phyloP scores from a whole-genome alignment of 2,329 filamentous ascomycete species.

The Talaromyces sp. region DNA sequence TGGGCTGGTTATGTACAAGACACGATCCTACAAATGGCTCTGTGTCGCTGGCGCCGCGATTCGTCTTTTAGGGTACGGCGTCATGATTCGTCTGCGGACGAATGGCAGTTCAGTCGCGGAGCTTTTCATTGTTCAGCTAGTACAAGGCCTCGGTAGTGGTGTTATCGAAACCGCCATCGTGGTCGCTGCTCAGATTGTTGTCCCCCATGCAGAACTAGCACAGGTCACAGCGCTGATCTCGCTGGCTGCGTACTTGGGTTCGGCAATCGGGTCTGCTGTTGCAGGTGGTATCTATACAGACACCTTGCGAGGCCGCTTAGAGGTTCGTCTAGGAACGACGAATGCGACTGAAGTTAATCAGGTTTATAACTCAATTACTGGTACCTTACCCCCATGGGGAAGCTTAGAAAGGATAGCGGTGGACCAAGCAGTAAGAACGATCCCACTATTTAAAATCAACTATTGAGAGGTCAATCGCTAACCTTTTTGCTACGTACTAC shows the following conservation, averaged over 20 bases:
- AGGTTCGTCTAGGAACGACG: constrained; percentile 32
- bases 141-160: constrained; percentile 48
- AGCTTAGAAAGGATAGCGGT: constrained; percentile 38
- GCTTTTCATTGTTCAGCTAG: constrained; percentile 45
- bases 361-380: constrained; percentile 46
- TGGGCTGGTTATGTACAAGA: constrained; percentile 40
- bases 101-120: constrained; percentile 41
- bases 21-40: constrained; percentile 46
- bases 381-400: constrained; percentile 37
- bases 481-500: not conserved
- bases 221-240: constrained; percentile 47
- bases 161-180: constrained; percentile 42
- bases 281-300: constrained; percentile 50
- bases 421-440: constrained; percentile 30
- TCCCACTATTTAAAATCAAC: not conserved
- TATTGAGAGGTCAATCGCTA: not conserved
- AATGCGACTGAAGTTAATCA: constrained; percentile 28
- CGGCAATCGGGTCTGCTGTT: constrained; percentile 34
- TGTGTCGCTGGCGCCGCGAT: constrained; percentile 37
- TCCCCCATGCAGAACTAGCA: constrained; percentile 44
- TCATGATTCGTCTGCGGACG: constrained; percentile 48
- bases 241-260: constrained; percentile 37
- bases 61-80: constrained; percentile 46
- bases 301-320: constrained; percentile 36
- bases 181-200: constrained; percentile 43